Conservation (phyloP, 1,284 basidiomycete species). For the Boletellus deceptivus region DNA sequence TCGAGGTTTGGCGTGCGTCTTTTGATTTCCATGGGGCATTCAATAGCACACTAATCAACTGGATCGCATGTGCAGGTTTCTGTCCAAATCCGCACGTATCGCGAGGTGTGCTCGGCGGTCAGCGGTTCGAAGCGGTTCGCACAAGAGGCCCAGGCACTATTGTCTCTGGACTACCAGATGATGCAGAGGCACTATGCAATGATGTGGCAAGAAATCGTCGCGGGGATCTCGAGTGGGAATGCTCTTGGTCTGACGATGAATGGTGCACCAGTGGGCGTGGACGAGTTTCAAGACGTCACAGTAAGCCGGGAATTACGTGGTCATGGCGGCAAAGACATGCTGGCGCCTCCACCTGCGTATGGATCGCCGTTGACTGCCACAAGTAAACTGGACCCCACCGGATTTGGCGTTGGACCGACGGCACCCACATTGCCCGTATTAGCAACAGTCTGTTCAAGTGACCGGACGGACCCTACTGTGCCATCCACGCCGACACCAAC, state of each 20-base stretch:
- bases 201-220: constrained; percentile 1
- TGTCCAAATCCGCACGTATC: constrained; percentile 25
- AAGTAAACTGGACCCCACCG: background rate
- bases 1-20: constrained; percentile 48
- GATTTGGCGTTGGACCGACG: background rate
- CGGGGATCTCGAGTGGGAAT: constrained; percentile 1
- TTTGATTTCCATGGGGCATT: background rate
- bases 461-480: background rate
- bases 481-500: constrained; percentile 15
- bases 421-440: background rate
- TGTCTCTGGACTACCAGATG: constrained; percentile 22
- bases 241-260: constrained; percentile 4
- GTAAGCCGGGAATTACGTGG: background rate
- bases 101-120: constrained; percentile 13
- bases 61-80: constrained; percentile 14
- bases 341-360: constrained; percentile 10
- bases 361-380: background rate
- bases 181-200: constrained; percentile 18
- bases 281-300: background rate
- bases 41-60: background rate
- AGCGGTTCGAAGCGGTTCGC: constrained; percentile 25
- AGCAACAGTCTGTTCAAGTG: background rate
- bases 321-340: background rate
- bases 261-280: constrained; percentile 26
- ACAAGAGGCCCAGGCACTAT: constrained; percentile 18